Base-by-base conservation (phyloP, 2,329 filamentous ascomycete species). In the Calonectria fujianensis region DNA sequence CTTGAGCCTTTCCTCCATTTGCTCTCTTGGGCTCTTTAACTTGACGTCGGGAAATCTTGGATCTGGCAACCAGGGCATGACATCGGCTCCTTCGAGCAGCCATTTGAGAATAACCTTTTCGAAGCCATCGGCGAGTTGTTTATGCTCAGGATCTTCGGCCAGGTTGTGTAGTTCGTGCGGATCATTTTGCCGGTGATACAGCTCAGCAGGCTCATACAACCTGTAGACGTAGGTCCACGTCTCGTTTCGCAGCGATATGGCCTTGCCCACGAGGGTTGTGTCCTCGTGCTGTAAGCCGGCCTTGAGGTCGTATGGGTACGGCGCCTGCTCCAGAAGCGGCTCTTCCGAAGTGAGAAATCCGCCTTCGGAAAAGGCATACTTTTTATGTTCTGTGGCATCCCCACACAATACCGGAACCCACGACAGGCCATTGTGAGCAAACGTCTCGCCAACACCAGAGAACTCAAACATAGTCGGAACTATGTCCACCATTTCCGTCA, bases 221-320 rank as follows among this genome's bases (percentile, higher is more conserved):
- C 86, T 82, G 65, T 89, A 89, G 0, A 89, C 79, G 52, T 84
- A 89, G 0, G 86, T 86, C 84, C 84, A 88, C 0, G 82, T 78
- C 66, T 83, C 76, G 45, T 84, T 80, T 0, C 86, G 80, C 3
- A 86, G 74, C 3, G 83, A 80, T 0, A 88, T 83, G 0, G 85
- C 84, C 65, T 88, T 88, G 0, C 87, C 87, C 0, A 88, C 86
- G 0, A 88, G 72, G 0, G 79, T 80, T 0, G 86, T 86, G 63
- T 89, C 85, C 14, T 87, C 83, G 72, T 89, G 87, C 74, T 89
- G 87, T 7, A 89, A 82, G 0, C 79, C 82, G 0, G 83, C 83
- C 74, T 89, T 89, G 61, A 89, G 83, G 63, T 88, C 87, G 69
- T 88, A 89, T 0, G 87, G 86, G 41, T 85, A 89, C 0, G 84